Evolutionary conservation across 805 yeast species (phyloP), one percentile per base, ranked within the genome.

Genomic region (Cephaloascus fragrans): DNA sequence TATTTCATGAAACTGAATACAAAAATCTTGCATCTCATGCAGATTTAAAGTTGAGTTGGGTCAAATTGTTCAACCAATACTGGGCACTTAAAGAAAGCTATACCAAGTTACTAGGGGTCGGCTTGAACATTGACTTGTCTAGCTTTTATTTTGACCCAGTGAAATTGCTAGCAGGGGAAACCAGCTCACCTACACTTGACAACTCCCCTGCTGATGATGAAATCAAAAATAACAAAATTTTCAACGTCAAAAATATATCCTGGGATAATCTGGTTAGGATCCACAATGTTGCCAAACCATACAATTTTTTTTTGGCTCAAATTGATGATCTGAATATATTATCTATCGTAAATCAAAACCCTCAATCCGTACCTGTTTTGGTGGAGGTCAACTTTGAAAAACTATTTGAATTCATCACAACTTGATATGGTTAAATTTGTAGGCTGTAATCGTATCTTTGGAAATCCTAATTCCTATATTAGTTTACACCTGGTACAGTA

Each of bases 81-180:
- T 33, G 35, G 35, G 23, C 35, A 5, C 18, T 33, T 8, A 33
- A 33, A 18, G 35, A 33, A 20, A 18, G 23, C 17, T 33, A 33
- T n/a, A 18, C 17, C 35, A 33, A 33, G 23, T 33, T 17, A 17
- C 18, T 33, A 33, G 35, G 23, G 18, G 20, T 31, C 12, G 38
- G 38, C 9, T 17, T 47, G n/a, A 47, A 47, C 20, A 33, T 44
- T 9, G 51, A 47, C 18, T 37, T 46, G 36, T 4, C 40, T 15
- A 34, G 38, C 10, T 35, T 44, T 19, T 35, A 23, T 32, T 42
- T 46, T 19, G n/a, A 20, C 2, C 14, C 38, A 8, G 44, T 6
- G 35, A 33, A 33, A 16, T 16, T 17, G 18, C 15, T 16, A n/a
- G n/a, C n/a, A n/a, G n/a, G n/a, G n/a, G n/a, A n/a, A n/a, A n/a